phyloP scores from a whole-genome alignment of 176 grass and related monocot genomes.

The Rhynchospora breviuscula region DNA sequence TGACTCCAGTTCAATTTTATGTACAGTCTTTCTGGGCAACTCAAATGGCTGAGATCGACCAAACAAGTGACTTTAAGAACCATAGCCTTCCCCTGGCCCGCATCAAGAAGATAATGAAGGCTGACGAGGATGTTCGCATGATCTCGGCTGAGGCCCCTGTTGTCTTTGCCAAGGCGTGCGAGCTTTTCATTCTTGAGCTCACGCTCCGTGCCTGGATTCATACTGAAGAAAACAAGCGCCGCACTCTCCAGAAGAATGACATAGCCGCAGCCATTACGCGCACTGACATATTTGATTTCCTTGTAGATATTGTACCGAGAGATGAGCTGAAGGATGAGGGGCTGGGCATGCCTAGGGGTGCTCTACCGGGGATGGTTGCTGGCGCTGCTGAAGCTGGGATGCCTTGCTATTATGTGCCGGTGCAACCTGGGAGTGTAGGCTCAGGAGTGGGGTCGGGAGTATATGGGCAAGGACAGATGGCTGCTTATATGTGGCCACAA shows the following conservation, averaged over 20 bases:
- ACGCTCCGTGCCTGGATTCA: constrained; percentile 49
- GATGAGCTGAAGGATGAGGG: constrained; percentile 42
- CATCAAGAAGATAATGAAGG: constrained; percentile 87
- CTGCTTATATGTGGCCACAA: constrained; percentile 31
- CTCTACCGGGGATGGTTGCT: constrained; percentile 19
- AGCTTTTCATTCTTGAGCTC: constrained; percentile 75
- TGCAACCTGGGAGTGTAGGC: constrained; percentile 24
- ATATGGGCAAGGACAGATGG: constrained; percentile 25
- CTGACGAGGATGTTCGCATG: constrained; percentile 57
- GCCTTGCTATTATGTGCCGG: constrained; percentile 33
- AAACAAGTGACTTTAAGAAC: constrained; percentile 38
- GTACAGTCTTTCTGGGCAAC: constrained; percentile 33
- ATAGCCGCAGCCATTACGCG: constrained; percentile 31
- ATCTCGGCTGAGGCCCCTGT: constrained; percentile 50
- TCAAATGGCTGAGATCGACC: constrained; percentile 48
- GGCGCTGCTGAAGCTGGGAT: constrained; percentile 21
- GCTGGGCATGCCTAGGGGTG: constrained; percentile 12
- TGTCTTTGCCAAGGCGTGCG: constrained; percentile 56
- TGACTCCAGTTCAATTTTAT: constrained; percentile 17
- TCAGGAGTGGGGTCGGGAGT: background rate
- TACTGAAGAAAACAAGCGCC: constrained; percentile 43
- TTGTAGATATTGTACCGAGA: constrained; percentile 42
- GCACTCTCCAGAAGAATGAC: constrained; percentile 51
- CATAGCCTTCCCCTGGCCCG: constrained; percentile 48
- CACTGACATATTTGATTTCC: constrained; percentile 54